Percentiles rank a stretch among this genome's conserved stretches.
phyloP scores from a whole-genome alignment of 2,329 filamentous ascomycete genomes.

The Elsinoe ampelina region DNA sequence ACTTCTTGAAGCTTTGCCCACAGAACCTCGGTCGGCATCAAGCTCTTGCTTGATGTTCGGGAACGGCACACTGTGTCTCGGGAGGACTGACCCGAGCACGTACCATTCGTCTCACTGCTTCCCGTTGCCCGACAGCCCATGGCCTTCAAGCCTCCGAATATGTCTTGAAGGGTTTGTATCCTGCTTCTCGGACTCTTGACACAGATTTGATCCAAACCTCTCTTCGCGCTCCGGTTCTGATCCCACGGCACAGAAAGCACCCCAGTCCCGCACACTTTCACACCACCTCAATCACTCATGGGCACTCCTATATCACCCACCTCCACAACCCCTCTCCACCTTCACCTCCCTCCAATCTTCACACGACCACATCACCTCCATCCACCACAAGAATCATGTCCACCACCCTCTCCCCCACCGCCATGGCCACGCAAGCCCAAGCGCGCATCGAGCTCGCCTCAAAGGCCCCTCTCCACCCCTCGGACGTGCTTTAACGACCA shows the following conservation, averaged over 20 bases:
- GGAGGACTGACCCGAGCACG: too few relatives aligned
- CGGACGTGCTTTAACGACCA: neutral
- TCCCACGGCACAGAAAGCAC: neutral
- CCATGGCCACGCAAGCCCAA: neutral
- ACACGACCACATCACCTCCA: neutral
- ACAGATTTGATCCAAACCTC: too few relatives aligned
- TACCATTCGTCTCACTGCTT: too few relatives aligned
- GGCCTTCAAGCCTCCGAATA: too few relatives aligned
- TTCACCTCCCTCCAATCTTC: neutral
- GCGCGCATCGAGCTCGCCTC: neutral
- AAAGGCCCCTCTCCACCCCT: neutral
- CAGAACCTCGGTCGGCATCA: too few relatives aligned
- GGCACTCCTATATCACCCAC: neutral
- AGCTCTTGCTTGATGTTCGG: too few relatives aligned
- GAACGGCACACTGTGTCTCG: too few relatives aligned
- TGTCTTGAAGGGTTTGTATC: too few relatives aligned
- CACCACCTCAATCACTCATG: neutral
- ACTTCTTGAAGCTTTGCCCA: too few relatives aligned
- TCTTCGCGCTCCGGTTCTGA: too few relatives aligned
- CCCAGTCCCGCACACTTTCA: neutral
- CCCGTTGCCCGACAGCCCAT: too few relatives aligned
- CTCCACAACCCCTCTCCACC: neutral
- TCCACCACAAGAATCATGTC: neutral
- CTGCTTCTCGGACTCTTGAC: too few relatives aligned
- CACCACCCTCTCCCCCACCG: neutral